phyloP scores from a whole-genome alignment of 306 rosid species.

The Leucaena leucocephala region DNA sequence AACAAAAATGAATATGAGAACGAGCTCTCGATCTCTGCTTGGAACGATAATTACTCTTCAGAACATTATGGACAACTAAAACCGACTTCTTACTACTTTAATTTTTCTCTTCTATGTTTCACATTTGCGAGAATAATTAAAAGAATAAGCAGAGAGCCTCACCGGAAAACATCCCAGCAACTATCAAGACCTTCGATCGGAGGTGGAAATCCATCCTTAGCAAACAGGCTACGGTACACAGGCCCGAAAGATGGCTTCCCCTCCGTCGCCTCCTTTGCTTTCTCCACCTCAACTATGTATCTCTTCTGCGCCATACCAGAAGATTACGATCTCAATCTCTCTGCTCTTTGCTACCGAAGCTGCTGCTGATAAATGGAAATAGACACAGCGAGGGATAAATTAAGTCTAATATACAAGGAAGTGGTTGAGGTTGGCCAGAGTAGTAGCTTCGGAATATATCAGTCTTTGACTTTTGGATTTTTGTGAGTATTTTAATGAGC shows the following conservation, averaged over 20 bases:
- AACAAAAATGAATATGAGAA: slow-evolving; percentile 11
- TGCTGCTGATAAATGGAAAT: background rate
- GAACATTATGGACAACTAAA: slow-evolving; percentile 4
- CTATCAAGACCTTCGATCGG: slow-evolving; percentile 63
- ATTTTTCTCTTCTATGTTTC: background rate
- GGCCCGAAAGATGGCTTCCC: slow-evolving; percentile 76
- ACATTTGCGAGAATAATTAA: slow-evolving; percentile 15
- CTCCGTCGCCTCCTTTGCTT: slow-evolving; percentile 54
- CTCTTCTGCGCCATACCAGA: slow-evolving; percentile 53
- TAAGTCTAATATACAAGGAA: background rate
- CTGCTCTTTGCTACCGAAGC: background rate
- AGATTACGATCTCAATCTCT: slow-evolving; percentile 18
- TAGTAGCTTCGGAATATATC: background rate
- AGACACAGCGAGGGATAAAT: background rate
- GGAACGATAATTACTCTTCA: background rate
- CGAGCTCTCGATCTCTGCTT: slow-evolving; percentile 25
- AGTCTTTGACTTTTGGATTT: background rate
- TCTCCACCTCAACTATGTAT: slow-evolving; percentile 70
- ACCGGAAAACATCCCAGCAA: slow-evolving; percentile 98
- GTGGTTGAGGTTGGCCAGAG: background rate
- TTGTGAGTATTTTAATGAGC: background rate
- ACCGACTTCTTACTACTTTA: background rate
- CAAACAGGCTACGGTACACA: slow-evolving; percentile 77
- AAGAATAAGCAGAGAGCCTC: background rate
- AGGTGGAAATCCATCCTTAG: slow-evolving; percentile 82